phyloP scores from a whole-genome alignment of 2,329 filamentous ascomycete species.

The Calonectria crousiana region DNA sequence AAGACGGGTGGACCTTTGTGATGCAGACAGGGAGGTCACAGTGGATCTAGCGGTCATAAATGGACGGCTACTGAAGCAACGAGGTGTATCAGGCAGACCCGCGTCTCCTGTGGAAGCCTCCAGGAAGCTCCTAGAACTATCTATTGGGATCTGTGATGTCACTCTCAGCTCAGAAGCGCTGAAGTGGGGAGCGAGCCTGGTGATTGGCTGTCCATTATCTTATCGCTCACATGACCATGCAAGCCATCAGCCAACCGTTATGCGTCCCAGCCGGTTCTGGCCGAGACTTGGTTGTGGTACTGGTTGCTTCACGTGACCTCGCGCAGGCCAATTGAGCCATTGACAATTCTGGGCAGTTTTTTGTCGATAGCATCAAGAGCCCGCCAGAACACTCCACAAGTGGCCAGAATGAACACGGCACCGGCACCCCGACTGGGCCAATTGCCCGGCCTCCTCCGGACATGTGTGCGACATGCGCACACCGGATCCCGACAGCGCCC shows the following conservation, averaged over 20 bases:
- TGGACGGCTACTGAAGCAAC: conserved; percentile 37
- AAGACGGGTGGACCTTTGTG: conserved; percentile 37
- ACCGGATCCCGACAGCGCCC: conserved; percentile 37
- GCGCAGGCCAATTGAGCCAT: conserved; percentile 25
- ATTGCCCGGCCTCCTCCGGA: conserved; percentile 57
- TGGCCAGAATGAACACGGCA: conserved; percentile 53
- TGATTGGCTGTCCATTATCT: conserved; percentile 41
- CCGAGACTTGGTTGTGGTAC: neutral
- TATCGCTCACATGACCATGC: conserved; percentile 43
- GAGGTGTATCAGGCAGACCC: conserved; percentile 40
- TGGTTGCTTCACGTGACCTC: conserved; percentile 40
- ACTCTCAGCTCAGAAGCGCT: conserved; percentile 34
- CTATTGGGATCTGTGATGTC: conserved; percentile 51
- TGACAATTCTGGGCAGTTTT: conserved; percentile 39
- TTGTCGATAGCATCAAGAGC: conserved; percentile 32
- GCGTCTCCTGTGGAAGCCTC: conserved; percentile 44
- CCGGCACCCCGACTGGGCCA: conserved; percentile 52
- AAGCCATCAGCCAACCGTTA: conserved; percentile 10
- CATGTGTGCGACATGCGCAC: conserved; percentile 56
- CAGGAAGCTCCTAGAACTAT: conserved; percentile 49
- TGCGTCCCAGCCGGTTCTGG: conserved; percentile 1
- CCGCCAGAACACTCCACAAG: conserved; percentile 38
- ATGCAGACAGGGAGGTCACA: conserved; percentile 32
- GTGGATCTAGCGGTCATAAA: conserved; percentile 24
- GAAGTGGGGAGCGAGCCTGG: conserved; percentile 35